These are phyloP conservation scores for Pulveroboletus sp. DNA, from an alignment of 768 basidiomycete species.

Conservation along the genomic window DNA sequence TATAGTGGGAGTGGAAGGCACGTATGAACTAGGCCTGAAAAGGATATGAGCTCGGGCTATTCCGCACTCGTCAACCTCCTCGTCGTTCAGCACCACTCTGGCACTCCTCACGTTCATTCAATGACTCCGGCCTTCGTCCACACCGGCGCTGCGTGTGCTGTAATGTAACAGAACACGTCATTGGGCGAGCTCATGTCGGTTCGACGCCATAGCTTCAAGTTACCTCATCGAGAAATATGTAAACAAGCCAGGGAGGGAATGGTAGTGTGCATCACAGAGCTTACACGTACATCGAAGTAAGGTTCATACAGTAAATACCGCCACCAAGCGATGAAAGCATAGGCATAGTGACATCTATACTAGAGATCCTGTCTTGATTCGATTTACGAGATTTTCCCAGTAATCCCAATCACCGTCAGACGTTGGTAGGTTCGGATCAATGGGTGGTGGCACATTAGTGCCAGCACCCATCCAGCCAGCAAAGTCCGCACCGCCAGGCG, in stretches of 20 bases:
- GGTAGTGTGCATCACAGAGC: not conserved
- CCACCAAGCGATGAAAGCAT: constrained; percentile 1
- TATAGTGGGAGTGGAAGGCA: not conserved
- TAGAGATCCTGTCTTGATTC: constrained; percentile 38
- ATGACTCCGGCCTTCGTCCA: no score
- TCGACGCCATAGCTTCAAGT: no score
- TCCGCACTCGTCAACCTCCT: constrained; percentile 7
- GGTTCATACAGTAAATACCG: constrained; percentile 6
- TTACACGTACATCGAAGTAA: constrained; percentile 9
- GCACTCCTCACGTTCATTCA: no score
- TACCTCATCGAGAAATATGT: no score
- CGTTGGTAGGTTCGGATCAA: constrained; percentile 43
- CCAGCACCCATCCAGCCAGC: constrained; percentile 51
- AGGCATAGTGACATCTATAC: constrained; percentile 17
- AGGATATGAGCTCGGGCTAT: not conserved
- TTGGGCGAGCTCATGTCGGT: no score
- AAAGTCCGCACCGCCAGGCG: constrained; percentile 51
- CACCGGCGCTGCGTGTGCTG: no score
- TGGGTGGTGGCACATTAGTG: constrained; percentile 34
- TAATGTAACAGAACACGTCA: no score
- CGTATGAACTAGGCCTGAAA: constrained; percentile 14
- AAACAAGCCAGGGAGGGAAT: no score
- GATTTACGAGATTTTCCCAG: constrained; percentile 74
- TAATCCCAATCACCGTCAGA: constrained; percentile 72
- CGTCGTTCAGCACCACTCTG: no score